Percentiles rank a stretch among this genome's conserved stretches.
Evolutionary conservation across 1,284 basidiomycete genomes (phyloP).

Genomic region (Hemileia vastatrix): DNA sequence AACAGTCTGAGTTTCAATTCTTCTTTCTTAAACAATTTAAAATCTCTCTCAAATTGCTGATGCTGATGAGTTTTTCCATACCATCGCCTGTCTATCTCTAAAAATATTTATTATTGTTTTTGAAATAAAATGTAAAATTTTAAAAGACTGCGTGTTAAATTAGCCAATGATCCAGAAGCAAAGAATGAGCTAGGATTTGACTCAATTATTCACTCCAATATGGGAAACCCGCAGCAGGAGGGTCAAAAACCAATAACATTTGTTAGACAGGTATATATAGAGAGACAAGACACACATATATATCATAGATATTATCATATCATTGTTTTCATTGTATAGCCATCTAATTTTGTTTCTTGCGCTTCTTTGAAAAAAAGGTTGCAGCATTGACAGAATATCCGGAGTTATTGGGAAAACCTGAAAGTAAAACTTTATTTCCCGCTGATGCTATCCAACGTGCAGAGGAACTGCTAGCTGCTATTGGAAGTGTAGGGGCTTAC

Average conservation of each 20-base stretch:
- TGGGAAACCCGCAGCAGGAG: slow-evolving; percentile 95
- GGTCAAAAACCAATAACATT: slow-evolving; percentile 91
- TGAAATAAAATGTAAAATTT: no score
- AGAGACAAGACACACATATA: no score
- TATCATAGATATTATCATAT: no score
- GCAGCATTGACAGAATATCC: slow-evolving; percentile 89
- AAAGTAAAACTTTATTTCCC: slow-evolving; percentile 63
- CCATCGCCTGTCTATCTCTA: no score
- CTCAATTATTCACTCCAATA: slow-evolving; percentile 87
- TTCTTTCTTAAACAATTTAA: slow-evolving; percentile 1
- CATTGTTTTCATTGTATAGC: no score
- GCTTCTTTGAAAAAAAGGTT: slow-evolving; percentile 54
- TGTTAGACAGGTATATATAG: slow-evolving; percentile 67
- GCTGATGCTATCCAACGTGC: slow-evolving; percentile 75
- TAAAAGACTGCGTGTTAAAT: slow-evolving; percentile 12
- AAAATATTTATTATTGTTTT: no score
- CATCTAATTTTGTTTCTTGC: no score
- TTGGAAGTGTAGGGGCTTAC: slow-evolving; percentile 91
- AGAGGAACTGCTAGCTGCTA: slow-evolving; percentile 66
- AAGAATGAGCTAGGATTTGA: slow-evolving; percentile 63
- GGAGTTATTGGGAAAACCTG: slow-evolving; percentile 65
- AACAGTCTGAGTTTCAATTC: no score
- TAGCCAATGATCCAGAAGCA: slow-evolving; percentile 31
- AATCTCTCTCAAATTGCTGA: not conserved
- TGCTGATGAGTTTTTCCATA: no score